Conservation (phyloP, 2,329 filamentous ascomycete genomes). For the Nigrograna mackinnonii region DNA sequence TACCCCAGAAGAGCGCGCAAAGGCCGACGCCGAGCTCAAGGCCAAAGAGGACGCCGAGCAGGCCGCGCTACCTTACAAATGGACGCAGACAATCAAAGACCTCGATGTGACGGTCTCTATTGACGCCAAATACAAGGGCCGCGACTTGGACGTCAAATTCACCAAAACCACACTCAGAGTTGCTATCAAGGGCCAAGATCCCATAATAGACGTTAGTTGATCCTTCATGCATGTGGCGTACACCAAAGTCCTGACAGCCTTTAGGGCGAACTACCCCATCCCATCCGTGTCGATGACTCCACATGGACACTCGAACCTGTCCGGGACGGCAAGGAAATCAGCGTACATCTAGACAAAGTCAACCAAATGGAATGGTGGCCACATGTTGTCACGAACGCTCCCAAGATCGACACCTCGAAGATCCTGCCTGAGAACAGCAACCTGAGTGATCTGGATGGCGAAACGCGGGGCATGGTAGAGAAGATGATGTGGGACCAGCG, state of each 20-base stretch:
- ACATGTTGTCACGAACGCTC: conserved; percentile 83
- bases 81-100: conserved; percentile 90
- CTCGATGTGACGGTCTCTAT: conserved; percentile 79
- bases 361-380: conserved; percentile 99
- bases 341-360: conserved; percentile 89
- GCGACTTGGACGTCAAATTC: conserved; percentile 81
- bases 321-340: conserved; percentile 70
- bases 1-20: conserved; percentile 57
- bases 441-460: conserved; percentile 88
- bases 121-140: conserved; percentile 80
- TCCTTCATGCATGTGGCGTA: conserved; percentile 2
- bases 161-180: conserved; percentile 78
- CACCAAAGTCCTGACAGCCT: background rate
- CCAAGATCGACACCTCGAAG: conserved; percentile 92
- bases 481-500: conserved; percentile 99
- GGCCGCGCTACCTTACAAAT: conserved; percentile 91
- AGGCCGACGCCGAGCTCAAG: conserved; percentile 60
- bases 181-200: conserved; percentile 84
- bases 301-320: conserved; percentile 88
- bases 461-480: conserved; percentile 96
- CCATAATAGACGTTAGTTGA: conserved; percentile 73
- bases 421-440: conserved; percentile 93
- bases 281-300: conserved; percentile 81
- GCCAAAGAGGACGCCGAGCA: conserved; percentile 86
- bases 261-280: conserved; percentile 82